A percentile compares a stretch with the other conserved stretches of the same genome.
These are phyloP conservation scores for Trametes hirsuta DNA, from an alignment of 1,284 basidiomycete genomes.

Conservation along the genomic window DNA sequence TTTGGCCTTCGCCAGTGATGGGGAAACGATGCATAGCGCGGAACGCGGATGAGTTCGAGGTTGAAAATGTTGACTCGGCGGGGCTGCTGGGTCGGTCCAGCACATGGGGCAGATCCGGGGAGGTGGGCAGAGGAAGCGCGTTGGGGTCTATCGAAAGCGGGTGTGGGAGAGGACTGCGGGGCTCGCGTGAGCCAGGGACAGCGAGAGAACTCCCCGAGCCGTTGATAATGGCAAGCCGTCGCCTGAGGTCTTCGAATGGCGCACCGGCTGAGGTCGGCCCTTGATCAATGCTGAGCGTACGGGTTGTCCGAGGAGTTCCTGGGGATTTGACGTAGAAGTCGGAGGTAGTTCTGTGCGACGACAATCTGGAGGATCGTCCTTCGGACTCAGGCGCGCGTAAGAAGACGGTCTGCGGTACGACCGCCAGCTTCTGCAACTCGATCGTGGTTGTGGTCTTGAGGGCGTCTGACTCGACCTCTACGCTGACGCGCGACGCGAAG, in stretches of 20 bases:
- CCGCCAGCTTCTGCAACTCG: constrained; percentile 81
- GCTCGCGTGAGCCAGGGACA: constrained; percentile 48
- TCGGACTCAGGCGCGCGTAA: constrained; percentile 64
- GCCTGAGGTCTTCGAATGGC: constrained; percentile 74
- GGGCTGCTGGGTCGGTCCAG: constrained; percentile 69
- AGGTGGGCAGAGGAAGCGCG: constrained; percentile 35
- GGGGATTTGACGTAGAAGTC: constrained; percentile 43
- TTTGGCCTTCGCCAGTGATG: constrained; percentile 73
- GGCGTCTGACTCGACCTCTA: constrained; percentile 64
- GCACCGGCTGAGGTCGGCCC: constrained; percentile 40
- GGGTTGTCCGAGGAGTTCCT: constrained; percentile 50
- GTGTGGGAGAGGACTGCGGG: constrained; percentile 42
- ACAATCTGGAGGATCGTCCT: constrained; percentile 40
- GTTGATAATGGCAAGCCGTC: constrained; percentile 71
- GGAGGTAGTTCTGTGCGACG: constrained; percentile 41
- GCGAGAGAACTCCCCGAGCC: constrained; percentile 65
- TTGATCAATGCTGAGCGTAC: constrained; percentile 50
- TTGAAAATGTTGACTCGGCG: constrained; percentile 73
- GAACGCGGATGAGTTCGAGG: constrained; percentile 58
- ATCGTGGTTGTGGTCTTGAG: constrained; percentile 70
- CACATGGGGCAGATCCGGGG: constrained; percentile 39
- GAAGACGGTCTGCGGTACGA: constrained; percentile 97
- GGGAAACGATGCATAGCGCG: constrained; percentile 63
- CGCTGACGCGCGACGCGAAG: constrained; percentile 62
- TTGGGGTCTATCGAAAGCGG: constrained; percentile 27